phyloP scores from a whole-genome alignment of 2,329 filamentous ascomycete species.

The Emergomyces pasteurianus region DNA sequence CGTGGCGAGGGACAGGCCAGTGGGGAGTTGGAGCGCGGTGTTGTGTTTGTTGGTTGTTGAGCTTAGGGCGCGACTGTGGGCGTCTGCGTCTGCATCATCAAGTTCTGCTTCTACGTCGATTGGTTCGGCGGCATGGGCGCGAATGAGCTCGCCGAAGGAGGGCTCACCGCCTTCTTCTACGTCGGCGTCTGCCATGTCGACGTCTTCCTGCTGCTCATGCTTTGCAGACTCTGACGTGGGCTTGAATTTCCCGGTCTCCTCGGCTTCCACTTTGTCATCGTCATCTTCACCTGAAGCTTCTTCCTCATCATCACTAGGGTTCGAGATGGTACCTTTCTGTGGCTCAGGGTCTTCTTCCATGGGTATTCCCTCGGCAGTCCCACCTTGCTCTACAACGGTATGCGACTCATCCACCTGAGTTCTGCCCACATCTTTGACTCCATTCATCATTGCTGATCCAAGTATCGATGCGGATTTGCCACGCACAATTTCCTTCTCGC shows the following conservation, averaged over 20 bases:
- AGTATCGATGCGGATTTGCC: constrained; percentile 32
- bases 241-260: constrained; percentile 7
- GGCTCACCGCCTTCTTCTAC: constrained; percentile 43
- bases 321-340: constrained; percentile 17
- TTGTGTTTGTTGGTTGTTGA: constrained; percentile 26
- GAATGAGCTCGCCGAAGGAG: constrained; percentile 79
- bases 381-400: constrained; percentile 40
- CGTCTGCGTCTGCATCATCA: constrained; percentile 28
- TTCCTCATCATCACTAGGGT: constrained; percentile 17
- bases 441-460: constrained; percentile 40
- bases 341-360: constrained; percentile 19
- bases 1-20: constrained; percentile 71
- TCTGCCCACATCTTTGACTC: constrained; percentile 38
- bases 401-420: constrained; percentile 47
- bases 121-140: constrained; percentile 53
- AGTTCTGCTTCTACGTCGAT: constrained; percentile 57
- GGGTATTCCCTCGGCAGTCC: constrained; percentile 32
- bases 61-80: constrained; percentile 30
- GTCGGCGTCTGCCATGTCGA: constrained; percentile 25
- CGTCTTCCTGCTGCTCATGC: constrained; percentile 15
- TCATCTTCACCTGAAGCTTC: constrained; percentile 8
- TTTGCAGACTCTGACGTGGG: constrained; percentile 8
- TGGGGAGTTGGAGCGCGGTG: constrained; percentile 45
- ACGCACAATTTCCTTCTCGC: constrained; percentile 33
- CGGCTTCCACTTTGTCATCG: constrained; percentile 10